These are phyloP conservation scores for Chernovozyma sophiae-reginae DNA, from an alignment of 1,139 yeast species.

Conservation along the genomic window DNA sequence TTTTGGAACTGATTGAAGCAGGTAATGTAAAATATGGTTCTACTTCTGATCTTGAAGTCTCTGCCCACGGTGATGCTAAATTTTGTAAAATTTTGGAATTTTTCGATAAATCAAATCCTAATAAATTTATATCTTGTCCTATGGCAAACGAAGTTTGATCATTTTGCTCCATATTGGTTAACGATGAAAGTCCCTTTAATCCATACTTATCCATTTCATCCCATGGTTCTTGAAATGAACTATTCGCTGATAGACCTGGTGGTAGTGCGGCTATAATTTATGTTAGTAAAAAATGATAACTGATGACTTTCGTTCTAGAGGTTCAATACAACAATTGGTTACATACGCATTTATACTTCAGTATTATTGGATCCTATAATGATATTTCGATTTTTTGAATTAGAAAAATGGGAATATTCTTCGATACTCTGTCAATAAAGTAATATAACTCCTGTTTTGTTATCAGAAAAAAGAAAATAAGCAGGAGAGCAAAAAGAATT, in stretches of 20 bases:
- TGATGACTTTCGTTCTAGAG: too few species aligned
- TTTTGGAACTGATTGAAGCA: constrained; percentile 46
- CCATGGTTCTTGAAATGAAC: constrained; percentile 4
- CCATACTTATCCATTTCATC: constrained; percentile 63
- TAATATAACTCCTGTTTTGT: too few species aligned
- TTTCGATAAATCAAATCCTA: constrained; percentile 61
- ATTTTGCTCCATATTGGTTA: constrained; percentile 63
- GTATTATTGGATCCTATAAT: too few species aligned
- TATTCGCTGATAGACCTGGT: constrained; percentile 8
- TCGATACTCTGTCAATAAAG: too few species aligned
- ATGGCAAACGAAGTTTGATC: constrained; percentile 71
- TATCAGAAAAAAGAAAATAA: too few species aligned
- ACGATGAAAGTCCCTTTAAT: constrained; percentile 63
- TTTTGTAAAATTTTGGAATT: constrained; percentile 55
- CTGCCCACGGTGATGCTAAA: constrained; percentile 94
- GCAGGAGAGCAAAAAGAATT: too few species aligned
- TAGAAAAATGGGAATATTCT: too few species aligned
- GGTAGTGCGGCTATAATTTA: constrained; percentile 8
- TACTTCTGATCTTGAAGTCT: constrained; percentile 85
- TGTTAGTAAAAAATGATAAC: constrained; percentile 1
- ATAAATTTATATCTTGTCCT: constrained; percentile 76
- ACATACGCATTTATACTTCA: too few species aligned
- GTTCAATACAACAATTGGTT: too few species aligned
- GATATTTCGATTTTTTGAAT: too few species aligned
- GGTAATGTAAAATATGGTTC: constrained; percentile 76